These are phyloP conservation scores for Cicer judaicum DNA, from an alignment of 306 rosid genomes.

Conservation along the genomic window DNA sequence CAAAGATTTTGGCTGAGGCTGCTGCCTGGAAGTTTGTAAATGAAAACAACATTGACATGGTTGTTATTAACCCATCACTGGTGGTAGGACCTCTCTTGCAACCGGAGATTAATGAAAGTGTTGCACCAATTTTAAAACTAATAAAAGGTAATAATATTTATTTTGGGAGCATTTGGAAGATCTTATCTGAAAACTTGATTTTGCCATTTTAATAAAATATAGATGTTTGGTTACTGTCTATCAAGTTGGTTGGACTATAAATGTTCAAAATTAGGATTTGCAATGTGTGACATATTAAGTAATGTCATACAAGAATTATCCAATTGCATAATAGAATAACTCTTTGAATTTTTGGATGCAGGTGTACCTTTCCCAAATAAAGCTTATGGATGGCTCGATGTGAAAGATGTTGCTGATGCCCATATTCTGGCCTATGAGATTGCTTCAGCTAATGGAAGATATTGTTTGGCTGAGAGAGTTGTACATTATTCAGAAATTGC, in stretches of 20 bases:
- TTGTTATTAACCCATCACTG: conserved; percentile 70
- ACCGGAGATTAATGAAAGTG: conserved; percentile 73
- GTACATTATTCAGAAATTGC: conserved; percentile 61
- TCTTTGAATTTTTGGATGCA: conserved; percentile 47
- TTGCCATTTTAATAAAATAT: too few relatives aligned
- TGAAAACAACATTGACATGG: conserved; percentile 76
- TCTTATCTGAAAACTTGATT: too few relatives aligned
- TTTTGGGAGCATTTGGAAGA: too few relatives aligned
- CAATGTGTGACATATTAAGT: not conserved
- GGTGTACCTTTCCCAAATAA: conserved; percentile 69
- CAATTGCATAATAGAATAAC: not conserved
- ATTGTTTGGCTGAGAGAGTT: conserved; percentile 64
- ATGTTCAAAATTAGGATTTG: not conserved
- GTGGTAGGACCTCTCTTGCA: conserved; percentile 85
- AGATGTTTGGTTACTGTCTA: too few relatives aligned
- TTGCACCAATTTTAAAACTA: conserved; percentile 54
- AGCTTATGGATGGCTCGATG: conserved; percentile 67
- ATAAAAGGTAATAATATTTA: conserved; percentile 63
- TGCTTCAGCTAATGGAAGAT: conserved; percentile 84
- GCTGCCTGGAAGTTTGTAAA: conserved; percentile 86
- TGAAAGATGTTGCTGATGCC: conserved; percentile 82
- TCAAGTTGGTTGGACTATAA: too few relatives aligned
- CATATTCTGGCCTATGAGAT: conserved; percentile 82
- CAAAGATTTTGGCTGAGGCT: conserved; percentile 89
- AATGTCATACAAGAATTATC: not conserved